Evolutionary conservation across 2,329 filamentous ascomycete species (phyloP).

Genomic region (Cladosporium austrohemisphaericum): DNA sequence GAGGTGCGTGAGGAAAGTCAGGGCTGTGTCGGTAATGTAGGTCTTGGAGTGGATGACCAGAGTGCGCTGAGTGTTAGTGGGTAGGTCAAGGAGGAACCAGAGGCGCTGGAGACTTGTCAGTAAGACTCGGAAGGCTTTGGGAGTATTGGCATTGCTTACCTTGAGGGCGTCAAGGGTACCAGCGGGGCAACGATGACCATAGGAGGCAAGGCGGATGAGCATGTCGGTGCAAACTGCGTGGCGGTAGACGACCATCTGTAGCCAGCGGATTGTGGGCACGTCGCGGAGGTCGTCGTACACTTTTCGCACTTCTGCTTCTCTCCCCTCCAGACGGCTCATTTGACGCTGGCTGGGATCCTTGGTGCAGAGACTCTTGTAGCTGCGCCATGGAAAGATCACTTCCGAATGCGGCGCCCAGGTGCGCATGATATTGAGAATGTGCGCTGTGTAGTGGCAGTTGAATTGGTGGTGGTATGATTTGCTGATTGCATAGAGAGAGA

Average conservation of each 20-base stretch:
- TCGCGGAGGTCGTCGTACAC: slow-evolving; percentile 38
- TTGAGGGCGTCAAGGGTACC: slow-evolving; percentile 25
- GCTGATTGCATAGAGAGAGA: slow-evolving; percentile 63
- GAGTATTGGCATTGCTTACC: slow-evolving; percentile 1
- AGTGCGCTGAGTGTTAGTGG: slow-evolving; percentile 54
- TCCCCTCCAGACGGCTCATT: slow-evolving; percentile 20
- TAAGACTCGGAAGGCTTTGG: slow-evolving; percentile 24
- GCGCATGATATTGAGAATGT: slow-evolving; percentile 54
- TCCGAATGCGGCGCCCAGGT: slow-evolving; percentile 54
- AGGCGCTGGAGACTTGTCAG: slow-evolving; percentile 54
- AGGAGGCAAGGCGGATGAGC: slow-evolving; percentile 55
- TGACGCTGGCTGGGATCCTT: slow-evolving; percentile 50
- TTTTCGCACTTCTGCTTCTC: slow-evolving; percentile 6
- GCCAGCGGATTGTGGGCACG: slow-evolving; percentile 64
- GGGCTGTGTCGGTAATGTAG: slow-evolving; percentile 57
- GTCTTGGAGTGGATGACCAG: slow-evolving; percentile 50
- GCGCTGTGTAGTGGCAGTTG: slow-evolving; percentile 56
- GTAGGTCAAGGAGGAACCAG: slow-evolving; percentile 69
- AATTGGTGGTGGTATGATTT: slow-evolving; percentile 59
- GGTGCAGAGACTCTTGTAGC: slow-evolving; percentile 57
- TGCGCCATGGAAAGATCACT: slow-evolving; percentile 57
- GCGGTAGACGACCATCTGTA: slow-evolving; percentile 62
- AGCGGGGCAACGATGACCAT: slow-evolving; percentile 48
- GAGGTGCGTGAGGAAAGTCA: slow-evolving; percentile 62
- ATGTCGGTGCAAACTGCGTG: slow-evolving; percentile 59